These are phyloP conservation scores for Filobasidium uniguttulatum DNA, from an alignment of 1,284 basidiomycete species.

Conservation along the genomic window DNA sequence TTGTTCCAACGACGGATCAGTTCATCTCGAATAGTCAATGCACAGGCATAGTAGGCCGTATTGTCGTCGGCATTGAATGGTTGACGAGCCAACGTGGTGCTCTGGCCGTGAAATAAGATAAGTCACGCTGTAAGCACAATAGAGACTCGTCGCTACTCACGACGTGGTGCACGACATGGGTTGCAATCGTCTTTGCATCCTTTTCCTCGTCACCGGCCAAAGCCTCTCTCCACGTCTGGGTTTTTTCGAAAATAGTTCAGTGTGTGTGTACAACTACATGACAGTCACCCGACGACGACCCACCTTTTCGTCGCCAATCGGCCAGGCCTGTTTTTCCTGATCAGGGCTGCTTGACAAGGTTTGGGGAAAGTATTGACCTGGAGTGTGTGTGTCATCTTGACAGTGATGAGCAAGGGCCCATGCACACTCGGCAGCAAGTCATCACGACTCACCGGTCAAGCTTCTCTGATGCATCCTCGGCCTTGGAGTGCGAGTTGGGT, in stretches of 20 bases:
- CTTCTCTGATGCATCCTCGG: slow-evolving; percentile 16
- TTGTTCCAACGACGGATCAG: slow-evolving; percentile 46
- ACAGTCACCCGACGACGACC: no score
- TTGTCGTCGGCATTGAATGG: slow-evolving; percentile 72
- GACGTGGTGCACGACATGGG: slow-evolving; percentile 14
- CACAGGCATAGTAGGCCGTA: slow-evolving; percentile 63
- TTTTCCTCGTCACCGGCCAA: slow-evolving; percentile 13
- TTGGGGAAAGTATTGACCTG: slow-evolving; percentile 13
- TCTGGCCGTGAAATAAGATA: slow-evolving; percentile 22
- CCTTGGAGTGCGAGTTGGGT: not conserved
- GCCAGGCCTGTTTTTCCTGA: slow-evolving; percentile 7
- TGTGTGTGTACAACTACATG: not conserved
- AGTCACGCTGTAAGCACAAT: not conserved
- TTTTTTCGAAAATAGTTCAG: not conserved
- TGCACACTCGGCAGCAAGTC: not conserved
- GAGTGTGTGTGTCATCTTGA: not conserved
- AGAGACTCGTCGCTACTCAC: slow-evolving; percentile 1
- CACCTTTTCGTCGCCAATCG: slow-evolving; percentile 15
- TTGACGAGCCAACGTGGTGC: slow-evolving; percentile 73
- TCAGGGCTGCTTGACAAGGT: slow-evolving; percentile 4
- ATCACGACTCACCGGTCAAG: slow-evolving; percentile 13
- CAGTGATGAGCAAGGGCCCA: not conserved
- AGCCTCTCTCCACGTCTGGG: slow-evolving; percentile 13
- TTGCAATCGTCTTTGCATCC: slow-evolving; percentile 3
- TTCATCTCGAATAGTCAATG: slow-evolving; percentile 65